Conservation (phyloP, 257 asterid genomes). For the Nicotiana attenuata region DNA sequence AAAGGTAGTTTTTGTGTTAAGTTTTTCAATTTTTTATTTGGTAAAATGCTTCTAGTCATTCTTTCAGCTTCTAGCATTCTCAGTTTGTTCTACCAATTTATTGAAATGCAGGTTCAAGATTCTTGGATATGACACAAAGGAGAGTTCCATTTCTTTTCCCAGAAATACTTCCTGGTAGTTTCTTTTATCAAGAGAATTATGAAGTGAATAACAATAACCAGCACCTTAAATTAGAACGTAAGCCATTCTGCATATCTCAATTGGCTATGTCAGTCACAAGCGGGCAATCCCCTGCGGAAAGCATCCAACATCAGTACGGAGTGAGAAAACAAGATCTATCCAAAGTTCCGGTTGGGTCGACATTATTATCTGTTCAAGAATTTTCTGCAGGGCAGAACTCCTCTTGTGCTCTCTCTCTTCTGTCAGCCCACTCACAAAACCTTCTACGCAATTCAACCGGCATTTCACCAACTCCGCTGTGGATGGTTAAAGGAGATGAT, state of each 20-base stretch:
- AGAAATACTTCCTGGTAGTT: constrained; percentile 26
- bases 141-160: constrained; percentile 34
- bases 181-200: constrained; percentile 30
- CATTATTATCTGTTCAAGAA: constrained; percentile 20
- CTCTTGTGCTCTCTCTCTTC: constrained; percentile 72
- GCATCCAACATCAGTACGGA: constrained; percentile 14
- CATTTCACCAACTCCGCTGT: constrained; percentile 16
- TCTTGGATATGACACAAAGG: constrained; percentile 25
- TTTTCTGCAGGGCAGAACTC: constrained; percentile 28
- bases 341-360: constrained; percentile 10
- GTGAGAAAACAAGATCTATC: constrained; percentile 19
- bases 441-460: constrained; percentile 19
- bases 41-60: not conserved
- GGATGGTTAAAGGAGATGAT: constrained; percentile 4
- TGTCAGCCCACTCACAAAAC: constrained; percentile 51
- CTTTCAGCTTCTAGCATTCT: not conserved
- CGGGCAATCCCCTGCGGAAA: constrained; percentile 10
- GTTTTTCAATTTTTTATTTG: not conserved
- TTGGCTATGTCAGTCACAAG: constrained; percentile 14
- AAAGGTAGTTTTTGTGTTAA: not conserved
- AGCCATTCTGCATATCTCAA: constrained; percentile 17
- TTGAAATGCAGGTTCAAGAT: constrained; percentile 35
- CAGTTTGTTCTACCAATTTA: not conserved
- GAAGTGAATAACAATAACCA: constrained; percentile 14
- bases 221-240: constrained; percentile 19